Conservation (phyloP, 257 asterid species). For the Solanum sitiens region DNA sequence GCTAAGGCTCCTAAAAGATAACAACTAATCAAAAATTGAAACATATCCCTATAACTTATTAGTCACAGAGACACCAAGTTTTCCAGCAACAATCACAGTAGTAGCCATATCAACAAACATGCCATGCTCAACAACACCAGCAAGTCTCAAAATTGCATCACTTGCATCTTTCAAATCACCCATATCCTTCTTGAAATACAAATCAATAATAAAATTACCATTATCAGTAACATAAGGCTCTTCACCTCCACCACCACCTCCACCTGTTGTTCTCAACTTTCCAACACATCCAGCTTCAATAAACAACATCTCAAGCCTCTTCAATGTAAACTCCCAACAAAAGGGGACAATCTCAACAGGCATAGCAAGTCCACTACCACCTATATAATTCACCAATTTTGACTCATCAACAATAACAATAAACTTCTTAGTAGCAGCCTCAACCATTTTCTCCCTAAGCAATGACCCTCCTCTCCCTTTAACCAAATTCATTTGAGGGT, state of each 20-base stretch:
- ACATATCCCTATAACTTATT: slow-evolving; percentile 12
- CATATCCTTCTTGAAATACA: slow-evolving; percentile 50
- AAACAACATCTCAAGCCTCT: slow-evolving; percentile 34
- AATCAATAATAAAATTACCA: slow-evolving; percentile 46
- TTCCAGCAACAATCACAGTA: slow-evolving; percentile 48
- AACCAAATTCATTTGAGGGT: slow-evolving; percentile 46
- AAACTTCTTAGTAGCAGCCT: slow-evolving; percentile 21
- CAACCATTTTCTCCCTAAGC: slow-evolving; percentile 38
- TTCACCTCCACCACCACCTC: slow-evolving; percentile 1
- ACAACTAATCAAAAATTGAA: neutral
- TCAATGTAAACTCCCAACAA: slow-evolving; percentile 50
- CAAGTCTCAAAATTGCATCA: slow-evolving; percentile 58
- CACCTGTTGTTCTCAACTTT: slow-evolving; percentile 22
- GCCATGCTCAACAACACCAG: slow-evolving; percentile 60
- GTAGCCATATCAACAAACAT: slow-evolving; percentile 56
- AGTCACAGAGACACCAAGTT: slow-evolving; percentile 38
- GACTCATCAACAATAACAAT: slow-evolving; percentile 44
- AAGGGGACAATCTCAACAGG: slow-evolving; percentile 65
- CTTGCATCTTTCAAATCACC: slow-evolving; percentile 50
- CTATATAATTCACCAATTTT: slow-evolving; percentile 38
- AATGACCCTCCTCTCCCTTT: slow-evolving; percentile 58
- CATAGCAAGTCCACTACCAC: slow-evolving; percentile 61
- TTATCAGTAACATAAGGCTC: slow-evolving; percentile 49
- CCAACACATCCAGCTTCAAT: slow-evolving; percentile 41
- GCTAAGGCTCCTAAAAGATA: neutral